These are phyloP conservation scores for Lentinula detonsa DNA, from an alignment of 768 basidiomycete species.

Conservation along the genomic window DNA sequence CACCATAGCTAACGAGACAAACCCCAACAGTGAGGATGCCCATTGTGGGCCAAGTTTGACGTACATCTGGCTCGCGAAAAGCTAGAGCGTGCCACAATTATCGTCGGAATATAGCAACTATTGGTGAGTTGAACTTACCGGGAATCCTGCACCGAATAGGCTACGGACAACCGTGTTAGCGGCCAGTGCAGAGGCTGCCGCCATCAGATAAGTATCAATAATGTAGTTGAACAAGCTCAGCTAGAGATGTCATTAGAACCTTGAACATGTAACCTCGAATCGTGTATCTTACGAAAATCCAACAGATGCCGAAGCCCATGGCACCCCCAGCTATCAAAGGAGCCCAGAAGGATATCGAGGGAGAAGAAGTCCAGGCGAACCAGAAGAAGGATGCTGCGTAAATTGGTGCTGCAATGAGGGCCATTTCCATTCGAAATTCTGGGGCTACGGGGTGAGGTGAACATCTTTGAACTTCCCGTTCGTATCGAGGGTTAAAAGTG, in stretches of 20 bases:
- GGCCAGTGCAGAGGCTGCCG: slow-evolving; percentile 54
- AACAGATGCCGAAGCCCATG: slow-evolving; percentile 47
- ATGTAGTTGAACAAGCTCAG: slow-evolving; percentile 53
- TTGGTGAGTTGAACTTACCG: slow-evolving; percentile 21
- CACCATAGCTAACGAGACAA: slow-evolving; percentile 42
- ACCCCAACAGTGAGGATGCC: slow-evolving; percentile 55
- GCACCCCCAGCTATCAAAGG: slow-evolving; percentile 44
- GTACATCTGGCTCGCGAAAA: slow-evolving; percentile 57
- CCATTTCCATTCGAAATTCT: slow-evolving; percentile 47
- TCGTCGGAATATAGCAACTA: not conserved
- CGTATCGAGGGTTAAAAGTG: slow-evolving; percentile 45
- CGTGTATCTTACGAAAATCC: slow-evolving; percentile 42
- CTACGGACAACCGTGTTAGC: slow-evolving; percentile 48
- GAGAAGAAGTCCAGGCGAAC: slow-evolving; percentile 62
- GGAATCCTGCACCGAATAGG: slow-evolving; percentile 47
- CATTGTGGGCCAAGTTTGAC: slow-evolving; percentile 40
- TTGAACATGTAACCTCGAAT: not conserved
- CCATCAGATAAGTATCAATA: slow-evolving; percentile 50
- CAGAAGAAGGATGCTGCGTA: slow-evolving; percentile 56
- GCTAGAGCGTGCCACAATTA: slow-evolving; percentile 18
- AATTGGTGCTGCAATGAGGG: slow-evolving; percentile 45
- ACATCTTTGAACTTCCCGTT: slow-evolving; percentile 31
- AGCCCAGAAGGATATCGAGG: slow-evolving; percentile 44
- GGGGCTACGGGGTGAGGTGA: slow-evolving; percentile 52
- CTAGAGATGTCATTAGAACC: slow-evolving; percentile 19